phyloP scores from a whole-genome alignment of 306 rosid genomes.

The Comarum palustre region DNA sequence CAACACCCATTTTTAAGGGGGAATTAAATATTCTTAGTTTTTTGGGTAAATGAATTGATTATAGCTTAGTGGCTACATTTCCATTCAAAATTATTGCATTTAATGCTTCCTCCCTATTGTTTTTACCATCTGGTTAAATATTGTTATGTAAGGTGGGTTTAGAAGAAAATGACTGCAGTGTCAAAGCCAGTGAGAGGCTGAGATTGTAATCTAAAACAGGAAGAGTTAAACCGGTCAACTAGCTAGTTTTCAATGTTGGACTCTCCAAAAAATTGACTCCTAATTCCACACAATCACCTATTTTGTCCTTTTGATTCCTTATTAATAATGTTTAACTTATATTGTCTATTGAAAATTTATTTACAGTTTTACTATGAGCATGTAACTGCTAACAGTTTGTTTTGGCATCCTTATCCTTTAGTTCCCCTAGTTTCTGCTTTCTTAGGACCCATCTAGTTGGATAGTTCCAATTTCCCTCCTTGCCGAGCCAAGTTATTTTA shows the following conservation, averaged over 20 bases:
- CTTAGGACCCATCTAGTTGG: neutral
- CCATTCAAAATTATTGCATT: conserved; percentile 2
- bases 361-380: neutral
- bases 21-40: conserved; percentile 12
- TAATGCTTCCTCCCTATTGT: neutral
- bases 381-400: neutral
- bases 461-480: neutral
- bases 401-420: neutral
- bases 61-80: neutral
- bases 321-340: neutral
- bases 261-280: neutral
- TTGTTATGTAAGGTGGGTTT: neutral
- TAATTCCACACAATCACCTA: neutral
- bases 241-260: neutral
- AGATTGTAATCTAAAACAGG: neutral
- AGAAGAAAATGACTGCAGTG: neutral
- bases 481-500: neutral
- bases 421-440: neutral
- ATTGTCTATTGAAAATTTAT: neutral
- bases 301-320: neutral
- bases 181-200: neutral
- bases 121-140: neutral
- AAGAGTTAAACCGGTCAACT: neutral
- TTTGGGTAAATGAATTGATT: neutral
- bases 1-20: conserved; percentile 4